These are phyloP conservation scores for Carpinus fangiana DNA, from an alignment of 306 rosid genomes.

Conservation along the genomic window DNA sequence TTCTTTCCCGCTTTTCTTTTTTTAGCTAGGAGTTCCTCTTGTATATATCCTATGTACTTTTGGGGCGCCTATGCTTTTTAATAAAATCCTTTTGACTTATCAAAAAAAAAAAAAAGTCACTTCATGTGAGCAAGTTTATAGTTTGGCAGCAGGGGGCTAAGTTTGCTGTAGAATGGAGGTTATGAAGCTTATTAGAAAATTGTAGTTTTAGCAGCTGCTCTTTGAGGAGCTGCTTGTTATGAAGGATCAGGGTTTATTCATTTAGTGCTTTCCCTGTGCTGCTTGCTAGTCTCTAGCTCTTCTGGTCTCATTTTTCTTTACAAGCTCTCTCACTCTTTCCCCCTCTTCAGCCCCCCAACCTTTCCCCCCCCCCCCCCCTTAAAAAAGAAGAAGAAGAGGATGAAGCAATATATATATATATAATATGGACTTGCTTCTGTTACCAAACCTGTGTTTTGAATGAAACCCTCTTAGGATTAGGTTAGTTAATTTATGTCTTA, in stretches of 20 bases:
- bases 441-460: slow-evolving; percentile 11
- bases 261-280: background rate
- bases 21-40: too few relatives aligned
- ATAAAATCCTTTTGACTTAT: too few relatives aligned
- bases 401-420: background rate
- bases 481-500: background rate
- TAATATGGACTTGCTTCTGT: background rate
- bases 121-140: background rate
- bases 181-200: background rate
- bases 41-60: too few relatives aligned
- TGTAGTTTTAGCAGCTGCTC: background rate
- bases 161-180: background rate
- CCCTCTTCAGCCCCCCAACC: background rate
- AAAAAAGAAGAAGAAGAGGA: background rate
- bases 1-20: too few relatives aligned
- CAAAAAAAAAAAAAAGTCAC: too few relatives aligned
- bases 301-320: background rate
- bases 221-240: background rate
- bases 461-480: slow-evolving; percentile 11
- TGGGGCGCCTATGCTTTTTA: too few relatives aligned
- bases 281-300: background rate
- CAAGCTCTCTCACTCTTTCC: background rate
- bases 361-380: background rate
- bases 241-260: background rate
- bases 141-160: background rate